These are phyloP conservation scores for Cladorrhinum samala DNA, from an alignment of 495 filamentous ascomycete species.

Conservation along the genomic window DNA sequence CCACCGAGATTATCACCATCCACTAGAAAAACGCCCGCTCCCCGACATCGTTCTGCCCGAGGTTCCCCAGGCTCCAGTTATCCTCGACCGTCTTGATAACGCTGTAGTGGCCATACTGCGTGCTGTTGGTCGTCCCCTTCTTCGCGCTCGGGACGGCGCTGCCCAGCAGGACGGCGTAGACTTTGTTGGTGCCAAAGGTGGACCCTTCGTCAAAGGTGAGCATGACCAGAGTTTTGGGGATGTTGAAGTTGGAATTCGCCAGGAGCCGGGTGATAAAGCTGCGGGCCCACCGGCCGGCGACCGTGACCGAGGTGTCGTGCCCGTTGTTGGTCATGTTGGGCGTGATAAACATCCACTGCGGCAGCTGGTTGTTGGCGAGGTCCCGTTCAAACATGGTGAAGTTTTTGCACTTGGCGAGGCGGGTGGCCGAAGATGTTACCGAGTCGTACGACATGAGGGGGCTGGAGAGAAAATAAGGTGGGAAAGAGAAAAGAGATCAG, in stretches of 20 bases:
- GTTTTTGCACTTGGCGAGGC: constrained; percentile 62
- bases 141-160: constrained; percentile 55
- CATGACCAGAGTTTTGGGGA: constrained; percentile 60
- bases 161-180: constrained; percentile 60
- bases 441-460: constrained; percentile 55
- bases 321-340: constrained; percentile 65
- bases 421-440: constrained; percentile 47
- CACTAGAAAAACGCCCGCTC: constrained; percentile 21
- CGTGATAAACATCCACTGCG: constrained; percentile 70
- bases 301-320: constrained; percentile 61
- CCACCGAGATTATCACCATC: no score
- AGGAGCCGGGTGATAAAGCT: constrained; percentile 59
- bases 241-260: constrained; percentile 54
- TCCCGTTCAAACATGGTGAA: constrained; percentile 58
- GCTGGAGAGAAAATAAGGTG: no score
- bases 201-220: constrained; percentile 64
- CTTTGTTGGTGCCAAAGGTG: constrained; percentile 49
- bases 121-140: constrained; percentile 56
- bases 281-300: constrained; percentile 54
- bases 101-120: constrained; percentile 67
- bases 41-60: constrained; percentile 26
- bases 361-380: constrained; percentile 50
- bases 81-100: constrained; percentile 58
- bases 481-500: no score
- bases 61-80: constrained; percentile 49